A percentile compares a stretch with the other conserved stretches of the same genome.
Conservation (phyloP, 371 early-diverging fungal species). For the Saksenaea vasiformis region DNA sequence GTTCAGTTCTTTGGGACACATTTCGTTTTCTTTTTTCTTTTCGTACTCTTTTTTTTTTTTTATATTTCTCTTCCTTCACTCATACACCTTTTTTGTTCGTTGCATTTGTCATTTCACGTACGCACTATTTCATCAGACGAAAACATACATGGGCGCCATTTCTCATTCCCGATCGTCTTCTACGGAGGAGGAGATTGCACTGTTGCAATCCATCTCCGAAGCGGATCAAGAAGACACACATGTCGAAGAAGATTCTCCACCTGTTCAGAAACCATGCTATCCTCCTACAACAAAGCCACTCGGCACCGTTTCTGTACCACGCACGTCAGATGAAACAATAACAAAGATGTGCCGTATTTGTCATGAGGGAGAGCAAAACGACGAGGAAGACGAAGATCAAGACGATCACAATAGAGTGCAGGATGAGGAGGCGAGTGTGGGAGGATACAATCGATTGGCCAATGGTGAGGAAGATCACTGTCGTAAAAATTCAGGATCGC, state of each 20-base stretch:
- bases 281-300: not conserved
- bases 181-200: not conserved
- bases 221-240: not conserved
- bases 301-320: not conserved
- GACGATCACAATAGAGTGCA: not conserved
- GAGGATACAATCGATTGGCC: not conserved
- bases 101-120: not conserved
- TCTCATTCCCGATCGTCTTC: not conserved
- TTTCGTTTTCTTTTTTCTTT: not conserved
- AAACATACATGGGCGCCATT: not conserved
- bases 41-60: not conserved
- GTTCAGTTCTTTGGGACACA: not conserved
- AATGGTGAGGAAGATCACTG: not conserved
- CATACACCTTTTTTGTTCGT: not conserved
- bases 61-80: not conserved
- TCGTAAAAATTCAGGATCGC: not conserved
- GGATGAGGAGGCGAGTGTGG: constrained; percentile 7
- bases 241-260: not conserved
- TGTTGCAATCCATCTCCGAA: not conserved
- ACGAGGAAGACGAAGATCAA: constrained; percentile 2
- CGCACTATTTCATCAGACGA: not conserved
- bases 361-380: constrained; percentile 17
- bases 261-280: not conserved
- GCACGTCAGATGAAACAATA: not conserved
- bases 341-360: constrained; percentile 19